phyloP scores from a whole-genome alignment of 2,329 filamentous ascomycete genomes.

The Celoporthe dispersa region DNA sequence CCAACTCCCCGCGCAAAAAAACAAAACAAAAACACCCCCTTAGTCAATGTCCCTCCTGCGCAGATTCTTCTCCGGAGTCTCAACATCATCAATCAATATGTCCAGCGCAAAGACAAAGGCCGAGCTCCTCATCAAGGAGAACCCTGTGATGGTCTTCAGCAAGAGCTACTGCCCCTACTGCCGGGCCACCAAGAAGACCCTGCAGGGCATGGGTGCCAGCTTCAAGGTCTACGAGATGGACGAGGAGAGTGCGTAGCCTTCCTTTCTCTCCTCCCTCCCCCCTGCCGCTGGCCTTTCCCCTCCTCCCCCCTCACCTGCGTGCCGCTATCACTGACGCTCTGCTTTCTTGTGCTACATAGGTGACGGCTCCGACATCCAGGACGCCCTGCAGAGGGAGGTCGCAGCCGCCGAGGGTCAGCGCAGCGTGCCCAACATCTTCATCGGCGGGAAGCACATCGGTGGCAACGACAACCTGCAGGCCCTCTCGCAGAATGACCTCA shows the following conservation, averaged over 20 bases:
- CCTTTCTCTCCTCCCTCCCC: neutral
- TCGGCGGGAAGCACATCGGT: constrained; percentile 87
- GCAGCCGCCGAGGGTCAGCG: constrained; percentile 70
- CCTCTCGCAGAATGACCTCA: constrained; percentile 63
- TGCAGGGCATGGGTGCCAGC: constrained; percentile 72
- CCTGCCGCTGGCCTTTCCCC: too few relatives aligned
- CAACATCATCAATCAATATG: constrained; percentile 70
- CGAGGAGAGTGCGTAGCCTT: constrained; percentile 69
- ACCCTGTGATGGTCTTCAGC: constrained; percentile 91
- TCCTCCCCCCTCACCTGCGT: neutral
- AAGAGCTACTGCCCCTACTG: constrained; percentile 98
- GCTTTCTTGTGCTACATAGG: constrained; percentile 51
- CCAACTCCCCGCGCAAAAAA: constrained; percentile 33
- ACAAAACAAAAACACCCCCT: constrained; percentile 29
- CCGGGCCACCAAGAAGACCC: constrained; percentile 73
- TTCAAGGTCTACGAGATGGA: constrained; percentile 83
- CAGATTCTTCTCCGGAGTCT: constrained; percentile 65
- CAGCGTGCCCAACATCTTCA: constrained; percentile 96
- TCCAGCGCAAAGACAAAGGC: constrained; percentile 83
- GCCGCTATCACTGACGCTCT: neutral
- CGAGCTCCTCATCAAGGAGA: constrained; percentile 85
- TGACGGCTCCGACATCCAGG: constrained; percentile 82
- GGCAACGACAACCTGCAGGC: constrained; percentile 89
- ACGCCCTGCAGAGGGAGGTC: constrained; percentile 69
- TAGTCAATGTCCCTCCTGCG: constrained; percentile 68